Evolutionary conservation across 805 yeast species (phyloP), one percentile per base, ranked within the genome.

Genomic region (Candida insectalens): DNA sequence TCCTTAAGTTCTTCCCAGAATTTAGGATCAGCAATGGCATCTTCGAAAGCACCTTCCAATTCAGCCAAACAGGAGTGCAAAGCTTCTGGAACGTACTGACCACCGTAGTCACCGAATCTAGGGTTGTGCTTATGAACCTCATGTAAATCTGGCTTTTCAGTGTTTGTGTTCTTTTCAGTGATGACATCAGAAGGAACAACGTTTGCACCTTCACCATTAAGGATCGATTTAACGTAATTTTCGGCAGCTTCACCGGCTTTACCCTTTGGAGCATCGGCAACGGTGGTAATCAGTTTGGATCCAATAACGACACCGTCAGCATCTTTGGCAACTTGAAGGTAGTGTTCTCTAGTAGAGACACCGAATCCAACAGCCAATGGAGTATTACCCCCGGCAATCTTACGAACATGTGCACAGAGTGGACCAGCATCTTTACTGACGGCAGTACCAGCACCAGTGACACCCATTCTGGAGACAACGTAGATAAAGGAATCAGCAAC

Each of bases 271-370:
- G 94, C 66, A 37, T 76, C 80, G 31, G 74, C 79, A 39, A 88
- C 65, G 28, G 81, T 53, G 26, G 79, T 71, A 41, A 92, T 72
- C 42, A 92, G 67, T 56, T 82, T 83, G 25, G 94, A 79, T 12
- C 98, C 99, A 54, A 92, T 87, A 22, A 89, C 98, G 26, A 88
- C 95, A 65, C 96, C 99, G 51, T 92, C 96, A 10, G 97, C 82
- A 29, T 74, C 60, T 10, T 71, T 55, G 39, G 95, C 94, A 23
- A 89, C 94, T 29, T 73, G 65, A 41, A 72, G 53, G 57, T 79
- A 88, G 59, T 92, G 97, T 42, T 87, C 94, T 60, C 95, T 76
- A 9, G 94, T 89, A 27, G 92, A 76, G 36, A 92, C 94, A 58
- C 99, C 99, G 48, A 92, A 92, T 1, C 99, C 99, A 30, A 92